Conservation (phyloP, 2,329 filamentous ascomycete genomes). For the Nothophoma quercina region DNA sequence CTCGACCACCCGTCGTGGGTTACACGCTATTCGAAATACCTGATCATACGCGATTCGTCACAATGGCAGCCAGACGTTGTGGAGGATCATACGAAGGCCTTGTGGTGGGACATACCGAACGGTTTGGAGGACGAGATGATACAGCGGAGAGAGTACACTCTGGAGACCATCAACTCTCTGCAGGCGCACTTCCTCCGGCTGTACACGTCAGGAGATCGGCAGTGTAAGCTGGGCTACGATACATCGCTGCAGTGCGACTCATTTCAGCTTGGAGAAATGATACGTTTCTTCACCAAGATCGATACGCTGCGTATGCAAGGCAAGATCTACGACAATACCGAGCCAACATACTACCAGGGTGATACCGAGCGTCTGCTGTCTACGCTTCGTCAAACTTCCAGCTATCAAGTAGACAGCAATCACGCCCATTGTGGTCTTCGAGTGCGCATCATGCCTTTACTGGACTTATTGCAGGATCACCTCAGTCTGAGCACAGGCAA, state of each 20-base stretch:
- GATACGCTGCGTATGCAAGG: constrained; percentile 65
- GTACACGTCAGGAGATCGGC: constrained; percentile 71
- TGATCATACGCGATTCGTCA: constrained; percentile 71
- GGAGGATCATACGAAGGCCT: constrained; percentile 53
- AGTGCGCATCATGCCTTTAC: constrained; percentile 68
- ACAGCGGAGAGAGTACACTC: constrained; percentile 69
- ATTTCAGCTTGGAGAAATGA: constrained; percentile 79
- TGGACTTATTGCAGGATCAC: constrained; percentile 67
- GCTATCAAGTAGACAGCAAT: constrained; percentile 76
- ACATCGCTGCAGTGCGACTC: constrained; percentile 75
- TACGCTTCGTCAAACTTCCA: constrained; percentile 69
- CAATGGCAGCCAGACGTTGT: constrained; percentile 60
- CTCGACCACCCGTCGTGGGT: constrained; percentile 69
- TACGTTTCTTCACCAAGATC: constrained; percentile 72
- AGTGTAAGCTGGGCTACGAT: constrained; percentile 79
- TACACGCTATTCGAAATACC: constrained; percentile 67
- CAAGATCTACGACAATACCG: constrained; percentile 50
- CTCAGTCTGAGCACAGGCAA: constrained; percentile 45
- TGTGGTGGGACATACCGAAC: constrained; percentile 77
- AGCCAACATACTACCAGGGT: constrained; percentile 61
- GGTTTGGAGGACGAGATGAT: constrained; percentile 75
- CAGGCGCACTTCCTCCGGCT: constrained; percentile 71
- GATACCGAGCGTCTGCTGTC: constrained; percentile 69
- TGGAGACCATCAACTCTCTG: constrained; percentile 74
- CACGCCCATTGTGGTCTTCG: constrained; percentile 77